Conservation (phyloP, 306 rosid species). For the Myrica gale region DNA sequence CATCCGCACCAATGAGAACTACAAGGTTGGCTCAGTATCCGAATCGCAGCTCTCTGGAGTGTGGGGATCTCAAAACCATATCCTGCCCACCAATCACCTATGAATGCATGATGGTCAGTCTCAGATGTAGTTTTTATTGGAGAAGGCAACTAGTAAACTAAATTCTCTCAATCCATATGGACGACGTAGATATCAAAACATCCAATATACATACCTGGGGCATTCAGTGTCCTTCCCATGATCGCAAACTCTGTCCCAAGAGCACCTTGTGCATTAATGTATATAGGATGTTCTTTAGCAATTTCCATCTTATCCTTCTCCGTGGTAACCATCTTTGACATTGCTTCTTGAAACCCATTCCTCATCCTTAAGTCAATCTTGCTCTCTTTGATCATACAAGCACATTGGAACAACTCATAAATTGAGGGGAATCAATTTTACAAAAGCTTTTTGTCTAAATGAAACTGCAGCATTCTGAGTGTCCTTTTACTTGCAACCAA, state of each 20-base stretch:
- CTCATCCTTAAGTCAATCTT: slow-evolving; percentile 55
- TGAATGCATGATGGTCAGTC: slow-evolving; percentile 19
- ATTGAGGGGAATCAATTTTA: neutral
- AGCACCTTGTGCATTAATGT: slow-evolving; percentile 66
- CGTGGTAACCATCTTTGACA: slow-evolving; percentile 47
- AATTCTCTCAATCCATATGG: too few relatives aligned
- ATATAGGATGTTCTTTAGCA: slow-evolving; percentile 53
- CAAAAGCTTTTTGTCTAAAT: neutral
- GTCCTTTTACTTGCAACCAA: neutral
- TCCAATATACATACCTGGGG: slow-evolving; percentile 54
- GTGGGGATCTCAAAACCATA: slow-evolving; percentile 71
- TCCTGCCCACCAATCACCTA: slow-evolving; percentile 80
- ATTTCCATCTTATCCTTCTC: slow-evolving; percentile 54
- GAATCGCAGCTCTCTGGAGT: slow-evolving; percentile 58
- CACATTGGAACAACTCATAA: neutral
- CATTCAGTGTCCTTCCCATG: slow-evolving; percentile 63
- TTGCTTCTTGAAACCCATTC: slow-evolving; percentile 65
- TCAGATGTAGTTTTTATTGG: neutral
- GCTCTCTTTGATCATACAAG: neutral
- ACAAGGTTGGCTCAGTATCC: slow-evolving; percentile 71
- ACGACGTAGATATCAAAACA: too few relatives aligned
- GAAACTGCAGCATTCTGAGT: neutral
- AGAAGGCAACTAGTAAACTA: too few relatives aligned
- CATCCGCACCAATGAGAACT: slow-evolving; percentile 65
- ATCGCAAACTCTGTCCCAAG: slow-evolving; percentile 67